Percentiles rank a stretch among this genome's conserved stretches.
phyloP scores from a whole-genome alignment of 2,329 filamentous ascomycete genomes.

The Alternaria atra region DNA sequence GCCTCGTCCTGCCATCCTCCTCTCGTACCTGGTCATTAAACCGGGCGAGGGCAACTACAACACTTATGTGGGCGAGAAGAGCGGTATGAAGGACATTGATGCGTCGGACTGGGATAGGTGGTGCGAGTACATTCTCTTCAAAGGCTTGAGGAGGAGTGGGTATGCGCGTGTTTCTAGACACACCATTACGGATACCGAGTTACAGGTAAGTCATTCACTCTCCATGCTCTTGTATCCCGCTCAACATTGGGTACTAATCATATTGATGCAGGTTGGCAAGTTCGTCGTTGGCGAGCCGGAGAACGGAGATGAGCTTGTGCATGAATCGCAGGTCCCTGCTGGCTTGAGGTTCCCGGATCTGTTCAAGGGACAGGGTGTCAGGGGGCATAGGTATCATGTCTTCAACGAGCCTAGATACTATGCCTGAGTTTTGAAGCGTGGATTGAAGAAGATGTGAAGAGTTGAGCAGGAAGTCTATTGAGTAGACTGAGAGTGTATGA shows the following conservation, averaged over 20 bases:
- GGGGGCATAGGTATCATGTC: constrained; percentile 92
- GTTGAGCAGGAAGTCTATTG: neutral
- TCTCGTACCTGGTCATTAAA: constrained; percentile 92
- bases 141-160: constrained; percentile 82
- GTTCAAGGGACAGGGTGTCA: constrained; percentile 85
- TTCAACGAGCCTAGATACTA: constrained; percentile 73
- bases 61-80: constrained; percentile 85
- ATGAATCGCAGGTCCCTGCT: constrained; percentile 77
- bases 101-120: constrained; percentile 92
- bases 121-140: constrained; percentile 99
- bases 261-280: constrained; percentile 73
- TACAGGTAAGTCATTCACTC: constrained; percentile 70
- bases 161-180: constrained; percentile 89
- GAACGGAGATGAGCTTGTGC: constrained; percentile 70
- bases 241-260: neutral
- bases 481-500: neutral
- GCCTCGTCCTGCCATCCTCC: constrained; percentile 79
- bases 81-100: constrained; percentile 96
- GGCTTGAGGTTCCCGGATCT: constrained; percentile 84
- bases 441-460: neutral
- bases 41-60: constrained; percentile 95
- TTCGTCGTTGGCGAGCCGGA: constrained; percentile 82
- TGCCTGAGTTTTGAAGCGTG: constrained; percentile 19
- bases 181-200: constrained; percentile 95
- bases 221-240: neutral